phyloP scores from a whole-genome alignment of 306 rosid genomes.

The Inga leiocalycina region DNA sequence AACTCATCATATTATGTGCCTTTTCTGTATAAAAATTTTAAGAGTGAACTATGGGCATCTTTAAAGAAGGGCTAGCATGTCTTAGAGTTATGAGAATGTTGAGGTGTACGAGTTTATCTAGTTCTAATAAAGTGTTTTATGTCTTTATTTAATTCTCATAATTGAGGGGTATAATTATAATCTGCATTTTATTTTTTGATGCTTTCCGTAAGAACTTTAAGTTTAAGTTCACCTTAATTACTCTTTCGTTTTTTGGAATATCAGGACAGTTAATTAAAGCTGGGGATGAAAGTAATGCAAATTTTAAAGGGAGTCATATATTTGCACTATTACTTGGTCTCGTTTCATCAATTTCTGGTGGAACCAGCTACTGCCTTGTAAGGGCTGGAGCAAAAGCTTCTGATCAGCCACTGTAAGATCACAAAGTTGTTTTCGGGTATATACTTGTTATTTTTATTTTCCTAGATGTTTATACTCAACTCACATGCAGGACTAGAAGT shows the following conservation, averaged over 20 bases:
- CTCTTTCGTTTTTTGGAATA: conserved; percentile 36
- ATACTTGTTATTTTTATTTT: conserved; percentile 5
- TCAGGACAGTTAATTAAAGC: conserved; percentile 59
- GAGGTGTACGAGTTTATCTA: not conserved
- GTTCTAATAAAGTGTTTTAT: not conserved
- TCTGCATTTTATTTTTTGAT: conserved; percentile 15
- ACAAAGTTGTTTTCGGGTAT: conserved; percentile 10
- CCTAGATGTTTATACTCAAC: not conserved
- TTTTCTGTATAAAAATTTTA: not conserved
- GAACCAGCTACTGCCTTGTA: conserved; percentile 70
- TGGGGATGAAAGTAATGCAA: conserved; percentile 43
- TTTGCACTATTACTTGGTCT: conserved; percentile 57
- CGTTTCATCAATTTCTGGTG: conserved; percentile 70
- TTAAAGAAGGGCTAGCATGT: conserved; percentile 1
- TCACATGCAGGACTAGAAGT: not conserved
- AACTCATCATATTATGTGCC: not conserved
- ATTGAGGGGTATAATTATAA: not conserved
- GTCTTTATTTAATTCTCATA: not conserved
- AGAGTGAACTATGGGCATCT: conserved; percentile 9
- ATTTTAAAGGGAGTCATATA: conserved; percentile 39
- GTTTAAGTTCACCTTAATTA: conserved; percentile 20
- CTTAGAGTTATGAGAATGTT: not conserved
- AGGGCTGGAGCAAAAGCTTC: conserved; percentile 80
- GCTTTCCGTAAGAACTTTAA: not conserved
- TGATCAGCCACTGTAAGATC: conserved; percentile 79